Base-by-base conservation (phyloP, 192 early-diverging fungal species). In the Linnemannia hyalina region DNA sequence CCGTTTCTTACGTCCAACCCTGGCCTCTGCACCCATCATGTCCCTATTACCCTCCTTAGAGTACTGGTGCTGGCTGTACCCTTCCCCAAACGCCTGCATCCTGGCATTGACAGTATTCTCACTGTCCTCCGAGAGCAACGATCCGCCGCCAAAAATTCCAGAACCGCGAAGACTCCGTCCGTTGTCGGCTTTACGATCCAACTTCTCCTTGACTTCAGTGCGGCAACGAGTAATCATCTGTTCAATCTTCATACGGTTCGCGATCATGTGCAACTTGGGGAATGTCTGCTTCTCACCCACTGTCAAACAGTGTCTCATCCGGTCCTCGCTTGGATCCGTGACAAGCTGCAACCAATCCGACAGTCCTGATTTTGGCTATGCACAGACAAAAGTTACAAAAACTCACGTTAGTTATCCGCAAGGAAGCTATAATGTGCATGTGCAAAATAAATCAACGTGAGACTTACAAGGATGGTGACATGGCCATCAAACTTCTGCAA, bases 401-500 rank as follows among this genome's bases (percentile, higher is more conserved):
- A 40, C 11, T 18, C 10, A 5, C 36, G n/a, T 70, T 70, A 38
- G 36, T 4, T 23, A 40, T 70, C 65, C 5, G 16, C 49, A 52
- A 0, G 16, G 18, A 52, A 18, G 5, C 22, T 52, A 52, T 20
- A 22, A 2, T 5, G n/a, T 6, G 22, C 55, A 57, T 6, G 18
- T 68, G 11, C 6, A 11, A 71, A 71, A 0, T 6, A 55, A 23
- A 23, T 42, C 36, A 23, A 54, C 41, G 22, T 2, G 36, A 38
- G 2, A 69, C 82, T 87, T 89, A 91, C 90, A 71, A 97, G 82
- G 60, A 99, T 95, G 0, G 97, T 99, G 26, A 97, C 91, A 73
- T 93, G 91, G n/a, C 97, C 98, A 73, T 97, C 95, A 90, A 98
- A 97, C 79, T 93, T 94, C 83, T 99, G 98, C 75, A 97, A 88